Base-by-base conservation (phyloP, 169 alveolate genomes). In the Eimeria sp. region DNA sequence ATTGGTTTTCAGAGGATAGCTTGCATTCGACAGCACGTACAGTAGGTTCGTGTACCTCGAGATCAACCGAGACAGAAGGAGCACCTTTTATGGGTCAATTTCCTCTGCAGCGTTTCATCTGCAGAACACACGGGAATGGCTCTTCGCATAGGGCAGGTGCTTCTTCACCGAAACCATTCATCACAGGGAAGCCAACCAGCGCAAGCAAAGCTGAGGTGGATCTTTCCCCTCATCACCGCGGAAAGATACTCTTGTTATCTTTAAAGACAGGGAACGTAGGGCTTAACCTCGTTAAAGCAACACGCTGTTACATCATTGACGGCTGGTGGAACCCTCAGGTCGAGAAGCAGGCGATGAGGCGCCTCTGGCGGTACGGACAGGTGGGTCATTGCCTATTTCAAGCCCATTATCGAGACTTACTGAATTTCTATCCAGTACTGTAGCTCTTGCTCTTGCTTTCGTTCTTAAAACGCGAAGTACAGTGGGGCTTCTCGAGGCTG, bases 291-390 rank as follows among this genome's bases (percentile, higher is more conserved):
- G 97, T 98, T 22, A 95, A 73, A 30, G 98, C 99, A 45, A 96
- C 98, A 57, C 97, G 98, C 94, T 98, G 97, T 25, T 97, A 98
- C 73, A 67, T 98, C 80, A 73, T 98, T 83, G 99, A 98, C 87
- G 98, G 98, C 70, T 98, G 99, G 99, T 98, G 99, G 99, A 98
- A 98, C 87, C 99, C 99, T 25, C 99, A 99, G 63, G 98, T 98
- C 20, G 99, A 98, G 96, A 97, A 97, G 34, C 99, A 99, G 97
- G 99, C 99, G 10, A 98, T 99, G 89, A 99, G 98, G 92, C 97
- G 99, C 75, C 98, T 99, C 14, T 99, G 99, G 97, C 97, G 99
- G 96, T 98, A 99, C 65, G 99, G 99, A 3, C 99, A 99, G 93
- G 97, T 96, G 82, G 67, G 27, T 25, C 45, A 25, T 34, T 10